phyloP scores from a whole-genome alignment of 179 eudicot species.

The Silene vulgaris region DNA sequence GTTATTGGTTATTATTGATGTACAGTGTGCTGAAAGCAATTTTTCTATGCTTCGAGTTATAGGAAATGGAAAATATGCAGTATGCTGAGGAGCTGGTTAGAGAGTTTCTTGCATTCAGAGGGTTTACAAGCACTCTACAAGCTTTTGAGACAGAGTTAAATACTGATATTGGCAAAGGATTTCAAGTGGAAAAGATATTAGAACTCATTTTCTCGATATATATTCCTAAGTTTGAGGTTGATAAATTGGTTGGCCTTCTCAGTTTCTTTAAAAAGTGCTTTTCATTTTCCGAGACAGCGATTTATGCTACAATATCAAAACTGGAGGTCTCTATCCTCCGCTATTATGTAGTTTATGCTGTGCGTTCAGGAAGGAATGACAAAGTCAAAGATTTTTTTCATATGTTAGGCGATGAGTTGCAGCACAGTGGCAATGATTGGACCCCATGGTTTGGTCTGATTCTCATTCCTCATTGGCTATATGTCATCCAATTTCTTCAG shows the following conservation, averaged over 20 bases:
- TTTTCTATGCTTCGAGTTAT: background rate
- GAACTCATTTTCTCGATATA: conserved; percentile 74
- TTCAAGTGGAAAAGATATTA: conserved; percentile 79
- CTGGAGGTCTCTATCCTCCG: conserved; percentile 70
- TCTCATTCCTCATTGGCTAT: conserved; percentile 3
- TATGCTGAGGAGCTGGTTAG: conserved; percentile 91
- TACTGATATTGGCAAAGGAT: conserved; percentile 78
- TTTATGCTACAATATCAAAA: conserved; percentile 48
- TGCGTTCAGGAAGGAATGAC: conserved; percentile 63
- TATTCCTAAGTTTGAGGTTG: conserved; percentile 67
- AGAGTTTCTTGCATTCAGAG: conserved; percentile 87
- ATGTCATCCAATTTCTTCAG: background rate
- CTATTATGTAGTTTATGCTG: conserved; percentile 68
- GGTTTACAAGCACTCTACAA: conserved; percentile 80
- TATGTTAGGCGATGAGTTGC: conserved; percentile 56
- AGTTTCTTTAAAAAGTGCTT: conserved; percentile 68
- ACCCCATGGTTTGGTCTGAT: conserved; percentile 85
- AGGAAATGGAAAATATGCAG: conserved; percentile 70
- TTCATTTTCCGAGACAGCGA: conserved; percentile 51
- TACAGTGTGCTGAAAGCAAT: conserved; percentile 17
- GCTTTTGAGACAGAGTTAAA: conserved; percentile 65
- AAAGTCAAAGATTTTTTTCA: conserved; percentile 64
- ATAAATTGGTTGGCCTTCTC: conserved; percentile 58
- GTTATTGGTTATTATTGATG: conserved; percentile 4
- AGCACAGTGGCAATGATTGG: conserved; percentile 68